Evolutionary conservation across 2,329 filamentous ascomycete species (phyloP).

Genomic region (Alternaria ventricosa): DNA sequence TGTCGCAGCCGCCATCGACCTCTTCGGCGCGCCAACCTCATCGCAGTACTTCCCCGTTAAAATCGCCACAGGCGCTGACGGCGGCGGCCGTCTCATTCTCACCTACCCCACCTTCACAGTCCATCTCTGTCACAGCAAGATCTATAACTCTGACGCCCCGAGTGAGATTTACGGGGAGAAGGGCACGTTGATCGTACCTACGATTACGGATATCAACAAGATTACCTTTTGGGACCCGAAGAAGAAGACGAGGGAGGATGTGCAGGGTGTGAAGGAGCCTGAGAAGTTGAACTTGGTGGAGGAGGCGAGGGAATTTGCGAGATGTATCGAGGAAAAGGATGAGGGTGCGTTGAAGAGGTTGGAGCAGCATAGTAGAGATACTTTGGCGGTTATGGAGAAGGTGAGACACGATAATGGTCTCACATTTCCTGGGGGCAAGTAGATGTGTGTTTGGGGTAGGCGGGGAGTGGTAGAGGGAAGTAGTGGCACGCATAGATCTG

Average conservation of each 20-base stretch:
- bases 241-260: constrained; percentile 51
- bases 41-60: constrained; percentile 53
- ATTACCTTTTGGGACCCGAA: constrained; percentile 52
- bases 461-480: neutral
- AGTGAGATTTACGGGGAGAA: constrained; percentile 57
- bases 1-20: constrained; percentile 54
- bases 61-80: constrained; percentile 55
- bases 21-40: constrained; percentile 54
- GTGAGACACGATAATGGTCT: constrained; percentile 55
- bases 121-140: constrained; percentile 52
- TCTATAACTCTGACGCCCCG: constrained; percentile 53
- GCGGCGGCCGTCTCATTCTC: constrained; percentile 53
- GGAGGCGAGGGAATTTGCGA: constrained; percentile 56
- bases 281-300: constrained; percentile 54
- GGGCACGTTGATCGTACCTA: constrained; percentile 54
- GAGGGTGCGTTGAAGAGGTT: constrained; percentile 44
- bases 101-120: constrained; percentile 55
- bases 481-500: neutral
- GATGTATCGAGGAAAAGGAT: constrained; percentile 52
- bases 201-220: constrained; percentile 54
- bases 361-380: constrained; percentile 51
- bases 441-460: neutral
- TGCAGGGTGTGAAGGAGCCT: constrained; percentile 47
- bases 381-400: constrained; percentile 53
- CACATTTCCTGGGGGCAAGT: constrained; percentile 43